These are phyloP conservation scores for Bauhinia variegata DNA, from an alignment of 306 rosid species.

Conservation along the genomic window DNA sequence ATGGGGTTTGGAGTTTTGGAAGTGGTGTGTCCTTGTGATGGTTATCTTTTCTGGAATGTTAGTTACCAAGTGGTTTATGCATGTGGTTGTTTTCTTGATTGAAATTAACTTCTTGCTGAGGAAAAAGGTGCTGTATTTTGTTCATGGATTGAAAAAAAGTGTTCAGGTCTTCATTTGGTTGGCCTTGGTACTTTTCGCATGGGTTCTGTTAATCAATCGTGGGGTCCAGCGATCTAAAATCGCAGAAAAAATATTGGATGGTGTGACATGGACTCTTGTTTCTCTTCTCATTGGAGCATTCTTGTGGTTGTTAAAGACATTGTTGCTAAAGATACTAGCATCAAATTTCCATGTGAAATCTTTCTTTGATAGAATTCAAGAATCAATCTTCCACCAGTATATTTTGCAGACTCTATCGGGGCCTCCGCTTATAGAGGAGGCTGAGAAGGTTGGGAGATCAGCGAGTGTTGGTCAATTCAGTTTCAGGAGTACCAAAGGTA, in stretches of 20 bases:
- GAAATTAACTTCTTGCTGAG: constrained; percentile 78
- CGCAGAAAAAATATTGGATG: constrained; percentile 47
- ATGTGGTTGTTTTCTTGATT: constrained; percentile 68
- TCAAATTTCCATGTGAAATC: constrained; percentile 78
- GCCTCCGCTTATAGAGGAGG: constrained; percentile 67
- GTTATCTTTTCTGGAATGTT: constrained; percentile 80
- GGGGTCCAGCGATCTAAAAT: constrained; percentile 53
- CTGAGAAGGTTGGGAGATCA: constrained; percentile 57
- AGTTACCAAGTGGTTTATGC: constrained; percentile 79
- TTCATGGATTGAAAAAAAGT: constrained; percentile 85
- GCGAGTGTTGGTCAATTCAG: constrained; percentile 64
- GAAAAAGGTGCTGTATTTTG: constrained; percentile 89
- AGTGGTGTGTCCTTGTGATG: constrained; percentile 78
- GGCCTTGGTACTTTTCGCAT: constrained; percentile 64
- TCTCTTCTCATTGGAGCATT: constrained; percentile 73
- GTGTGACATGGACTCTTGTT: constrained; percentile 71
- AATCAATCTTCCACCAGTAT: constrained; percentile 79
- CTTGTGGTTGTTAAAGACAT: constrained; percentile 74
- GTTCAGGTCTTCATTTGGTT: constrained; percentile 80
- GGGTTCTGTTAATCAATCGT: constrained; percentile 63
- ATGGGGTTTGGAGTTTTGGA: constrained; percentile 81
- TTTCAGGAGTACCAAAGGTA: constrained; percentile 59
- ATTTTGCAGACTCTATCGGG: constrained; percentile 81
- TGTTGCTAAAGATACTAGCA: constrained; percentile 70
- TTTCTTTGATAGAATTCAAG: constrained; percentile 91